phyloP scores from a whole-genome alignment of 2,329 filamentous ascomycete genomes.

The Aspergillus sp. region DNA sequence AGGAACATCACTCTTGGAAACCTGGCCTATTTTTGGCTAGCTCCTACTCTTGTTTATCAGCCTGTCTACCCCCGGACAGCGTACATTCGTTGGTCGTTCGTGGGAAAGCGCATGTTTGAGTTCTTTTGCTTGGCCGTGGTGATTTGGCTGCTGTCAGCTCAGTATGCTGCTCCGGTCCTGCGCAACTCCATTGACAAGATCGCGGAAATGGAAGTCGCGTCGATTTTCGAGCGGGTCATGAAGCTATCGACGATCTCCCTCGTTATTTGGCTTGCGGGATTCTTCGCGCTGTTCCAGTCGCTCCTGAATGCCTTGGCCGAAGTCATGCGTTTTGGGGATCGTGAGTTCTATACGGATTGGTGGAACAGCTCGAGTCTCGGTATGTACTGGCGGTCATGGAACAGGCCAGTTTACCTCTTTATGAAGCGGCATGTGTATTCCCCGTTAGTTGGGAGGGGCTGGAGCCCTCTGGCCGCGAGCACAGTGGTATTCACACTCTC shows the following conservation, averaged over 20 bases:
- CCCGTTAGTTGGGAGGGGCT: constrained; percentile 76
- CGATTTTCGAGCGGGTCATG: constrained; percentile 80
- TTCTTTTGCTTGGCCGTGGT: constrained; percentile 69
- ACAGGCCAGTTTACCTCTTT: constrained; percentile 93
- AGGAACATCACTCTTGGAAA: constrained; percentile 82
- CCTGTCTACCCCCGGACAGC: constrained; percentile 84
- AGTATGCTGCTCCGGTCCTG: constrained; percentile 85
- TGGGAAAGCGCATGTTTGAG: constrained; percentile 72
- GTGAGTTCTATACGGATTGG: constrained; percentile 95
- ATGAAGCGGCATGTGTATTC: constrained; percentile 92
- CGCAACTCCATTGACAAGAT: constrained; percentile 86
- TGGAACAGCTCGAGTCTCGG: constrained; percentile 88
- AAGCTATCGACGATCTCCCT: constrained; percentile 93
- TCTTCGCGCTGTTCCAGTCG: constrained; percentile 93
- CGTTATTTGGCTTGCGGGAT: constrained; percentile 93
- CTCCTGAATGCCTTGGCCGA: constrained; percentile 86
- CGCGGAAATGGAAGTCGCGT: constrained; percentile 64
- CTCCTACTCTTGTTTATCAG: constrained; percentile 91
- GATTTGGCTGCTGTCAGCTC: constrained; percentile 90
- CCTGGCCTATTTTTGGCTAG: constrained; percentile 94
- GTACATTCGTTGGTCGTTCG: constrained; percentile 77
- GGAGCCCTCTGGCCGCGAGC: constrained; percentile 61
- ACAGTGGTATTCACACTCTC: constrained; percentile 80
- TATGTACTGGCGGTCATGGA: constrained; percentile 92
- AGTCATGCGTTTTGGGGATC: constrained; percentile 78